A percentile compares a stretch with the other conserved stretches of the same genome.
These are phyloP conservation scores for Acanthamoeba lenticulata DNA, from an alignment of 208 protist genomes.

Conservation along the genomic window DNA sequence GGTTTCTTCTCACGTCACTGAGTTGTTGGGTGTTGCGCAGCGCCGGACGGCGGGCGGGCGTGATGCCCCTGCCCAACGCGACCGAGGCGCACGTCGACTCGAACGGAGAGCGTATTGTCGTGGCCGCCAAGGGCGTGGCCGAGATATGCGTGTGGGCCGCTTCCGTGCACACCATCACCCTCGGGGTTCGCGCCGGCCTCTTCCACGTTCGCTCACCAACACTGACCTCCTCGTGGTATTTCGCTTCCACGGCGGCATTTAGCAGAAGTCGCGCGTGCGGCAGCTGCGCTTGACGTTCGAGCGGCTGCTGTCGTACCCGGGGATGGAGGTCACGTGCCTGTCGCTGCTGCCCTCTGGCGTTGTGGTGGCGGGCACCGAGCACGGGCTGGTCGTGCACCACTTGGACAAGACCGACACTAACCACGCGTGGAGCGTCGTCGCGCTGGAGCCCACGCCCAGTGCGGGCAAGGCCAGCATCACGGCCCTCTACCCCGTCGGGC, in stretches of 20 bases:
- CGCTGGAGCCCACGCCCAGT: background rate
- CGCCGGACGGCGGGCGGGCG: background rate
- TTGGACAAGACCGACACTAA: slow-evolving; percentile 15
- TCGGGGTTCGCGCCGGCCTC: background rate
- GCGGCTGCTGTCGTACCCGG: slow-evolving; percentile 19
- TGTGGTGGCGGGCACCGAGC: slow-evolving; percentile 8
- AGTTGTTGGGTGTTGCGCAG: too few species aligned
- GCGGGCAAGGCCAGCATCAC: background rate
- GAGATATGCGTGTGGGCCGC: background rate
- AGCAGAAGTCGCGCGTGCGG: background rate
- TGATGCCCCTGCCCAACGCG: slow-evolving; percentile 31
- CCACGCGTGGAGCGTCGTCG: background rate
- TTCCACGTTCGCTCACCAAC: background rate
- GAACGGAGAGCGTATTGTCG: background rate
- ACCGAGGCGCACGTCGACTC: background rate
- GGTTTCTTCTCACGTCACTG: too few species aligned
- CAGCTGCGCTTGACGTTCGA: slow-evolving; percentile 39
- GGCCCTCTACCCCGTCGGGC: background rate
- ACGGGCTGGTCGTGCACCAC: slow-evolving; percentile 13
- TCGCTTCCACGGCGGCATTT: background rate
- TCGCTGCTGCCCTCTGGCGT: background rate
- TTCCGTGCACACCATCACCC: background rate
- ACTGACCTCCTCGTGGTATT: background rate
- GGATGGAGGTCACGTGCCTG: slow-evolving; percentile 39
- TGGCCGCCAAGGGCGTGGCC: background rate